Evolutionary conservation across 345 rosid species (phyloP), one percentile per base, ranked within the genome.

Genomic region (Arabidopsis thaliana): DNA sequence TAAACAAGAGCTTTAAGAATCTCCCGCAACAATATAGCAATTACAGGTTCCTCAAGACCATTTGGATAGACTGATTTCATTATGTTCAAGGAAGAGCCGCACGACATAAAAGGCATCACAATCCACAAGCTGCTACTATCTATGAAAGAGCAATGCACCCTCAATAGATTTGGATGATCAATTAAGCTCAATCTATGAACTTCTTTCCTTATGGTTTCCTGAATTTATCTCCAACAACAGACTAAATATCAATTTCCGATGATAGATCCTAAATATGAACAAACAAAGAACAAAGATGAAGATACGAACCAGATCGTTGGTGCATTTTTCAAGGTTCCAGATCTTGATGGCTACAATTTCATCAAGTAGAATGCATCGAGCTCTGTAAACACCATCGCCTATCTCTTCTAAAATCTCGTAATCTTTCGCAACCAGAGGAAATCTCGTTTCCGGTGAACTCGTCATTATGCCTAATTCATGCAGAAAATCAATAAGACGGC

Each of bases 81-180:
- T 45, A 85, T 83, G 72, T 85, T 87, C 66, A 87, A 82, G 82
- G 88, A 89, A n/a, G 91, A 89, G 56, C 89, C 93, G 30, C 88
- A 86, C 30, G 84, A 83, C 93, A 89, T 87, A 78, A 83, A 89
- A 8, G 93, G 93, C 93, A 87, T 89, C 70, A 89, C 93, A 75
- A 87, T 85, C 93, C 93, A 89, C 67, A 89, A 89, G 81, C 72
- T 67, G 25, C 80, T 79, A 55, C 85, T 85, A 42, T 85, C 41
- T 22, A 85, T 83, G 78, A 89, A 89, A 62, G 87, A 87, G 79
- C 91, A 84, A 80, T 85, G 81, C 3, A 88, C 82, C 65, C 67
- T 78, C 67, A 89, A 57, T 59, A 87, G 42, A 87, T 87, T 89
- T 28, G 89, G 84, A 83, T 89, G 88, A 66, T 78, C 79, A 42